Evolutionary conservation across 805 yeast genomes (phyloP).

Genomic region (Saccharomyces paradoxus): DNA sequence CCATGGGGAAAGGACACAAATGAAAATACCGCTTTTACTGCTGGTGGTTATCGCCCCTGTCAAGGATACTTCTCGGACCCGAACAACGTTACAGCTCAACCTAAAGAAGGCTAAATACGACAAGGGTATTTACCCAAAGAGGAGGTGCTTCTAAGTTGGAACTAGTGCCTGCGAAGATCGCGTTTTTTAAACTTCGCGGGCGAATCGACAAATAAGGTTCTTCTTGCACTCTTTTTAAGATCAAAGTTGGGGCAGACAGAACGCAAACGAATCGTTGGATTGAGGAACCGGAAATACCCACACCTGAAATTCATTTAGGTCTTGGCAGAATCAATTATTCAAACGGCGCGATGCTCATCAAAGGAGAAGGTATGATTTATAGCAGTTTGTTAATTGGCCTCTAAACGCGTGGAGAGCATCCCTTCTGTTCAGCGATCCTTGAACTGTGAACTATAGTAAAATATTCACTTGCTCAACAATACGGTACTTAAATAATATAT

Average conservation of each 20-base stretch:
- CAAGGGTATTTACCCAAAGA: not conserved
- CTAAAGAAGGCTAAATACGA: not conserved
- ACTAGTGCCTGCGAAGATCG: not conserved
- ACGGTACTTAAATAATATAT: not conserved
- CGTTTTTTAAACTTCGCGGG: not conserved
- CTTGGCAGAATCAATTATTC: not conserved
- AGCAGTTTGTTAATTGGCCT: not conserved
- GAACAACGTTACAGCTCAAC: not conserved
- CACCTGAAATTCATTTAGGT: not conserved
- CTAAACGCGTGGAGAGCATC: not conserved
- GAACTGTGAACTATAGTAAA: not conserved
- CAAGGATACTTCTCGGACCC: not conserved
- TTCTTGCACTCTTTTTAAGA: not conserved
- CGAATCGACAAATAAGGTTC: not conserved
- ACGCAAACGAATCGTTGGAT: not conserved
- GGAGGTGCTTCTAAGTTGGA: not conserved
- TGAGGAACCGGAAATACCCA: not conserved
- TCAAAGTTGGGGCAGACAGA: not conserved
- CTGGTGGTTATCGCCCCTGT: not conserved
- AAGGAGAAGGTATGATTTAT: not conserved
- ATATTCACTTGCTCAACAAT: not conserved
- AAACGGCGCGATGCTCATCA: not conserved
- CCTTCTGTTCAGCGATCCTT: not conserved
- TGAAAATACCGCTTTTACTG: not conserved
- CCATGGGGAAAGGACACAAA: too few species aligned